Base-by-base conservation (phyloP, 495 filamentous ascomycete genomes). In the Podospora comata region DNA sequence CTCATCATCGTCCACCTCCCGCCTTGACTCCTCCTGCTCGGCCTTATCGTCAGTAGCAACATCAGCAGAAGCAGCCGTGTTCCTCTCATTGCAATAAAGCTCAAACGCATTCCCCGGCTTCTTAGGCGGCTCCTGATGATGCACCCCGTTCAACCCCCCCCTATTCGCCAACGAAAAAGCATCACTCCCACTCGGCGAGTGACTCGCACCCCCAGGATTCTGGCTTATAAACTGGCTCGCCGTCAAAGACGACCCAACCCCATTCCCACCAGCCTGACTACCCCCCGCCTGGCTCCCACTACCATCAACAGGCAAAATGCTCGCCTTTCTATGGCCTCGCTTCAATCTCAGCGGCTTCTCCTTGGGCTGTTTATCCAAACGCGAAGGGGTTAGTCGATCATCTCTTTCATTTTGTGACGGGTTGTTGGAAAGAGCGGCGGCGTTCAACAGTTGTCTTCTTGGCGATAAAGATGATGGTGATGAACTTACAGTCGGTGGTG, bases 311-410 rank as follows among this genome's bases (percentile, higher is more conserved):
- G 76, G 71, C 27, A 84, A 75, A 19, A 81, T 77, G 62, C 81
- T 82, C 26, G 83, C 80, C 75, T 86, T 86, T 44, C 85, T 76
- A 65, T 86, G 90, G 39, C 90, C 89, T 60, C 93, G 90, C 83
- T 97, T 97, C 34, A 89, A 88, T 66, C 94, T 91, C 62, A 97
- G 84, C 18, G 94, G 94, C 70, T 95, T 94, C 77, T 97, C 93
- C 80, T 94, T 89, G 18, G 92, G 92, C 92, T 96, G 74, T 70
- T 58, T 32, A 59, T 67, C 71, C 30, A 66, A 61, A 54, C 60
- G 69, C 53, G 57, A 72, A 44, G 68, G 55, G 23, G 65, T 54
- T 2, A 48, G 39, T 48, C 39, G 39, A 48, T 48, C 9, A 16
- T 48, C 39, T 48, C 39, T 48, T 13, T 48, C 39, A 13, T 48